Percentiles rank a stretch among this genome's conserved stretches.
Conservation (phyloP, 805 yeast genomes). For the Sungouiella blattae region DNA sequence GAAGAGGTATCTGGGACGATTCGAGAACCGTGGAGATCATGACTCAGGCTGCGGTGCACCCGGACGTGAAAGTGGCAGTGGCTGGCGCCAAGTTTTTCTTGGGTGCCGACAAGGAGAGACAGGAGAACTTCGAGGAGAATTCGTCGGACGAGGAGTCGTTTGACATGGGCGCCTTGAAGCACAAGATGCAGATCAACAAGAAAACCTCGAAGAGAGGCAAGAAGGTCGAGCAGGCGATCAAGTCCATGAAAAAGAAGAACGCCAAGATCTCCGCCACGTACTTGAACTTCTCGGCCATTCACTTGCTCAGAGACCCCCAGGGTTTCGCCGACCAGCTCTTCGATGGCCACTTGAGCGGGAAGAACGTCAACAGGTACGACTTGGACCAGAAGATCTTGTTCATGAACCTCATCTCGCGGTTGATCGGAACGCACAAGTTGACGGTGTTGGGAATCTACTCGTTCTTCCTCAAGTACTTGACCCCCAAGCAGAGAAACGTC, state of each 20-base stretch:
- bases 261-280: constrained; percentile 60
- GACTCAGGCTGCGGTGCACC: constrained; percentile 92
- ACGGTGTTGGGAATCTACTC: constrained; percentile 88
- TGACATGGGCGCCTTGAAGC: constrained; percentile 72
- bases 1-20: constrained; percentile 98
- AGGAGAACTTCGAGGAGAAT: constrained; percentile 73
- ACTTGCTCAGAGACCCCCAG: constrained; percentile 92
- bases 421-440: constrained; percentile 92
- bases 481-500: constrained; percentile 92
- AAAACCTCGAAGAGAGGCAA: constrained; percentile 76
- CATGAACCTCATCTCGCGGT: constrained; percentile 81
- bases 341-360: constrained; percentile 65
- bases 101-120: constrained; percentile 94
- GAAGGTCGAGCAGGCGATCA: constrained; percentile 72
- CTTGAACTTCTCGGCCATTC: constrained; percentile 92
- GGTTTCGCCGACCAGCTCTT: constrained; percentile 90
- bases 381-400: constrained; percentile 87
- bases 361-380: constrained; percentile 65
- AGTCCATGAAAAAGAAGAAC: constrained; percentile 55
- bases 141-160: constrained; percentile 67
- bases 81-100: constrained; percentile 90
- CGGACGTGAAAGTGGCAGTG: constrained; percentile 79
- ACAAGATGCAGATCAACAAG: constrained; percentile 79
- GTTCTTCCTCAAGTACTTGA: constrained; percentile 80
- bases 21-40: constrained; percentile 94